These are phyloP conservation scores for Cryptosporidium meleagridis DNA, from an alignment of 169 alveolate species.

Conservation along the genomic window DNA sequence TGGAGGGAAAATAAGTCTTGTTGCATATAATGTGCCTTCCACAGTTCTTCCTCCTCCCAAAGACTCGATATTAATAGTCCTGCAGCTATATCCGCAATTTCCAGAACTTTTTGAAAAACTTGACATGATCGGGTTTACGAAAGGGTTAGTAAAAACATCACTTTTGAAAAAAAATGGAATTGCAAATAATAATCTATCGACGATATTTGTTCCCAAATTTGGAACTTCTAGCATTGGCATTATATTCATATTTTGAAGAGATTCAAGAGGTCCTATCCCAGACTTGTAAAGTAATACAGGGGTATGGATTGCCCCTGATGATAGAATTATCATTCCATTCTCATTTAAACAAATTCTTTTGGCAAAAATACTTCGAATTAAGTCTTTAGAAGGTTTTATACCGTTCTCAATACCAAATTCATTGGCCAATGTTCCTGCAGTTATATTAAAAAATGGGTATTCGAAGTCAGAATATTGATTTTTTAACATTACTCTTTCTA, in stretches of 20 bases:
- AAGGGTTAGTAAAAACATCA: constrained; percentile 28
- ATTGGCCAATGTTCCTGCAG: neutral
- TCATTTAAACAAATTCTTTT: constrained; percentile 74
- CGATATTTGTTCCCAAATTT: constrained; percentile 76
- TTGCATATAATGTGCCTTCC: constrained; percentile 81
- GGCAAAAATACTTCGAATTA: constrained; percentile 38
- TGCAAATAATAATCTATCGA: constrained; percentile 77
- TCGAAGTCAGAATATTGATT: constrained; percentile 14
- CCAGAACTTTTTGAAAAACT: constrained; percentile 28
- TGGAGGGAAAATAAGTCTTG: constrained; percentile 81
- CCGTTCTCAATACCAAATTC: neutral
- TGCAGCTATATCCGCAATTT: constrained; percentile 65
- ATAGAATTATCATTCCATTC: constrained; percentile 76
- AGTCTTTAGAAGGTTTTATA: constrained; percentile 18
- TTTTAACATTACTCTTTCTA: constrained; percentile 12
- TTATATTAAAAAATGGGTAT: constrained; percentile 21
- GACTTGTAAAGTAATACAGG: constrained; percentile 75
- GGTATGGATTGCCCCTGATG: constrained; percentile 80
- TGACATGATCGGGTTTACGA: constrained; percentile 62
- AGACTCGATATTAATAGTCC: constrained; percentile 71
- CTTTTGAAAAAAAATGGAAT: constrained; percentile 74
- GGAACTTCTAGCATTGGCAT: constrained; percentile 72
- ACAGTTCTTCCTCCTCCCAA: constrained; percentile 78
- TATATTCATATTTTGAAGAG: constrained; percentile 58
- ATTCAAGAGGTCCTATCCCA: constrained; percentile 78